Conservation (phyloP, 345 rosid species). For the Hibiscus tridactylites region DNA sequence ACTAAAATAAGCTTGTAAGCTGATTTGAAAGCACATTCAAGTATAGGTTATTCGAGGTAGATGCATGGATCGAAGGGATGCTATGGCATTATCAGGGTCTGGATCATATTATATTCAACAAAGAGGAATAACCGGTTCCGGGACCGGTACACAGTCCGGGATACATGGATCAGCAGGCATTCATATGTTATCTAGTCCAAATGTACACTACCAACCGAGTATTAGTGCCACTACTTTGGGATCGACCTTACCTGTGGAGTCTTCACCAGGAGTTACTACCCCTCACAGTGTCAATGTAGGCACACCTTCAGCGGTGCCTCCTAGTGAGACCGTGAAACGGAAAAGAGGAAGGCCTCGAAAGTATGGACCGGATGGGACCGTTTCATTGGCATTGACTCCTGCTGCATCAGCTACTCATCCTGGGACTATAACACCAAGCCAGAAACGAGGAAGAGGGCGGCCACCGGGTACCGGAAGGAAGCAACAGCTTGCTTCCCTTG, state of each 20-base stretch:
- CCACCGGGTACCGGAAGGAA: constrained; percentile 90
- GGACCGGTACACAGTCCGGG: constrained; percentile 48
- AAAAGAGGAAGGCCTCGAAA: constrained; percentile 88
- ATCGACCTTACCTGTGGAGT: constrained; percentile 43
- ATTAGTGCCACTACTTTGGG: constrained; percentile 38
- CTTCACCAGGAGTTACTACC: constrained; percentile 35
- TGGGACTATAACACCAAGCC: constrained; percentile 41
- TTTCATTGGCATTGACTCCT: constrained; percentile 69
- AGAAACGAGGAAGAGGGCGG: constrained; percentile 85
- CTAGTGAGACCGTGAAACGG: constrained; percentile 50
- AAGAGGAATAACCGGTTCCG: constrained; percentile 60
- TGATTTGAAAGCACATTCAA: constrained; percentile 16
- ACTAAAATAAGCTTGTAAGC: constrained; percentile 15
- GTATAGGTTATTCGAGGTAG: constrained; percentile 31
- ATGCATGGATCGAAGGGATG: constrained; percentile 96
- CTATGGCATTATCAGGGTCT: constrained; percentile 65
- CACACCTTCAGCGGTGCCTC: constrained; percentile 31
- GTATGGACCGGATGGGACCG: constrained; percentile 68
- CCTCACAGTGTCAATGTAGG: constrained; percentile 50
- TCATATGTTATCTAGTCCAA: constrained; percentile 39
- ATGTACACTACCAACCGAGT: constrained; percentile 50
- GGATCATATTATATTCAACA: constrained; percentile 78
- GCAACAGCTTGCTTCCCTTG: constrained; percentile 57
- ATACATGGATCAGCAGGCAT: constrained; percentile 57
- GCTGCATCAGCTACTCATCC: constrained; percentile 52